Base-by-base conservation (phyloP, 192 early-diverging fungal genomes). In the Coemansia sp. region DNA sequence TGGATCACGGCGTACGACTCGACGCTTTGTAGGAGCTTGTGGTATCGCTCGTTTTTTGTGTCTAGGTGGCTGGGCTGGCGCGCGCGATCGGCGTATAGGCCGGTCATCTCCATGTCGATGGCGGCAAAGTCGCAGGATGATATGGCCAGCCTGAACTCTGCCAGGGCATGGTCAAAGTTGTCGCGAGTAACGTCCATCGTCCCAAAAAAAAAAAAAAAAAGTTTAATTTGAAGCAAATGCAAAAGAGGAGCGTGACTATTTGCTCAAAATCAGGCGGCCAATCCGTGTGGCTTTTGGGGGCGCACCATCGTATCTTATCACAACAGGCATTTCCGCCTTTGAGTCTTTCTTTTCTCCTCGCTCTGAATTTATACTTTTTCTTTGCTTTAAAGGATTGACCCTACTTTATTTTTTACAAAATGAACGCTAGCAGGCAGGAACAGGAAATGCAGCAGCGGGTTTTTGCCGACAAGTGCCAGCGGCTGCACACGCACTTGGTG, bases 381-480 rank as follows among this genome's bases (percentile, higher is more conserved):
- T n/a, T n/a, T 45, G 18, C 31, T 31, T 55, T 2, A 55, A 33
- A 16, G 2, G 31, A 31, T 31, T 31, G 1, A 31, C 31, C 4
- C 4, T n/a, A 16, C 6, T 53, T 25, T 10, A 31, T 18, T 34
- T 16, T 58, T 58, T 2, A 10, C 1, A 63, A 35, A 35, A 72
- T 64, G 62, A 65, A 52, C 62, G 64, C 65, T 52, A 65, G 39
- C 28, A 50, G 61, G 16, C 65, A 66, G 37, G 72, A 75, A 13
- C 72, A 80, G 33, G 57, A 68, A 42, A 58, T 68, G 20, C 86
- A 88, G 59, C 87, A 92, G 68, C 88, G 85, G 35, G 66, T 88
- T 41, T 96, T 90, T 79, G 86, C 87, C 3, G 88, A 92, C 64
- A 91, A 88, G 66, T 88, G 90, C 66, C 86, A 83, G 26, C 78